Evolutionary conservation across 176 grass and related monocot genomes (phyloP).

Genomic region (Carex parvula): DNA sequence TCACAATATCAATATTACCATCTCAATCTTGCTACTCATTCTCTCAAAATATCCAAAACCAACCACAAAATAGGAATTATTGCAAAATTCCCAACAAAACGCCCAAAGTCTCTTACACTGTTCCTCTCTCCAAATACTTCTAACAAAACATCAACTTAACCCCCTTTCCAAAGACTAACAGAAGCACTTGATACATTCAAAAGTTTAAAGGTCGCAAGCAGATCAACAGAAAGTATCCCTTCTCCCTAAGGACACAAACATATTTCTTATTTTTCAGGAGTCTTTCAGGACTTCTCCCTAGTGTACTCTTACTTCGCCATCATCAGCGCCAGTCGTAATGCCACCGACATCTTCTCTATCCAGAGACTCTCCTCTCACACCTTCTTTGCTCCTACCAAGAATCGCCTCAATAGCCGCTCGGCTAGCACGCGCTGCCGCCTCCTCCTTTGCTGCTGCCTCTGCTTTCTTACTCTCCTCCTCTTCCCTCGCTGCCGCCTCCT

Average conservation of each 20-base stretch:
- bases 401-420: slow-evolving; percentile 66
- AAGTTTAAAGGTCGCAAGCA: background rate
- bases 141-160: background rate
- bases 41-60: background rate
- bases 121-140: background rate
- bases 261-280: background rate
- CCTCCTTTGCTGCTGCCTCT: slow-evolving; percentile 69
- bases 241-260: background rate
- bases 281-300: background rate
- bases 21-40: background rate
- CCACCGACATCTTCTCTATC: slow-evolving; percentile 8
- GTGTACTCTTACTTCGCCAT: slow-evolving; percentile 31
- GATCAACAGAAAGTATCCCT: background rate
- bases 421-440: slow-evolving; percentile 57
- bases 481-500: slow-evolving; percentile 64
- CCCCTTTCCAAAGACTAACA: background rate
- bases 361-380: slow-evolving; percentile 33
- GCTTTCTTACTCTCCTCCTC: slow-evolving; percentile 81
- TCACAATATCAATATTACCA: background rate
- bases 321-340: background rate
- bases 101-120: background rate
- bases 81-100: background rate
- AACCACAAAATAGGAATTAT: background rate
- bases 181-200: background rate
- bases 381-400: slow-evolving; percentile 50